Evolutionary conservation across 139 green algal species (phyloP).

Genomic region (Volvox africanus): DNA sequence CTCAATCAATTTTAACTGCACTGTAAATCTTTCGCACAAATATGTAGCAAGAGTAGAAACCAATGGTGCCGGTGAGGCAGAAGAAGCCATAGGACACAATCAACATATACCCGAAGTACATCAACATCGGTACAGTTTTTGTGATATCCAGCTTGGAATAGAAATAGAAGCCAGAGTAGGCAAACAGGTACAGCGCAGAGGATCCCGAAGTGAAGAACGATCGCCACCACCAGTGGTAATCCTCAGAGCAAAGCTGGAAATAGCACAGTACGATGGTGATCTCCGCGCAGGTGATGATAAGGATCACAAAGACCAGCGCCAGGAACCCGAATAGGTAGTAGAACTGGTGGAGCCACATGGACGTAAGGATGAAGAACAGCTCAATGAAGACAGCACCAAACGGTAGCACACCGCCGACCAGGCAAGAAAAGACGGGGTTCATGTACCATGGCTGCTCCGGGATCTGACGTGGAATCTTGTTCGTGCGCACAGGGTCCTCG

Average conservation of each 20-base stretch:
- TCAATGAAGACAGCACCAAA: constrained; percentile 99
- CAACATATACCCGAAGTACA: constrained; percentile 96
- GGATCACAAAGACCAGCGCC: constrained; percentile 95
- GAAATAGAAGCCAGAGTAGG: constrained; percentile 98
- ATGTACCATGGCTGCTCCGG: constrained; percentile 99
- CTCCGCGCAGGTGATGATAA: constrained; percentile 97
- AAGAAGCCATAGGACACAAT: constrained; percentile 92
- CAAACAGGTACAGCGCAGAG: constrained; percentile 96
- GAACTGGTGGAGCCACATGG: constrained; percentile 95
- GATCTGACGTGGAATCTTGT: constrained; percentile 99
- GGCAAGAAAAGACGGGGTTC: constrained; percentile 89
- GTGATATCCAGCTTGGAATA: constrained; percentile 97
- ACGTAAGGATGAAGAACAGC: constrained; percentile 99
- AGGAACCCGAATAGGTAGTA: constrained; percentile 99
- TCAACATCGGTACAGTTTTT: constrained; percentile 84
- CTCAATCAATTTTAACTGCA: constrained; percentile 96
- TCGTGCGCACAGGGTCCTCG: constrained; percentile 92
- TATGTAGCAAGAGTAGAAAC: constrained; percentile 93
- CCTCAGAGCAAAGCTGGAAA: constrained; percentile 93
- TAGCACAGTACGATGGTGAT: constrained; percentile 99
- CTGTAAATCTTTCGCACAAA: constrained; percentile 94
- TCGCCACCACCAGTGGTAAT: constrained; percentile 98
- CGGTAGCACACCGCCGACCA: constrained; percentile 97
- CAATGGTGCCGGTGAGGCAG: constrained; percentile 91
- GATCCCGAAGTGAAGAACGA: constrained; percentile 94